A percentile compares a stretch with the other conserved stretches of the same genome.
These are phyloP conservation scores for Vaccinium myrtillus DNA, from an alignment of 148 eudicot genomes.

Conservation along the genomic window DNA sequence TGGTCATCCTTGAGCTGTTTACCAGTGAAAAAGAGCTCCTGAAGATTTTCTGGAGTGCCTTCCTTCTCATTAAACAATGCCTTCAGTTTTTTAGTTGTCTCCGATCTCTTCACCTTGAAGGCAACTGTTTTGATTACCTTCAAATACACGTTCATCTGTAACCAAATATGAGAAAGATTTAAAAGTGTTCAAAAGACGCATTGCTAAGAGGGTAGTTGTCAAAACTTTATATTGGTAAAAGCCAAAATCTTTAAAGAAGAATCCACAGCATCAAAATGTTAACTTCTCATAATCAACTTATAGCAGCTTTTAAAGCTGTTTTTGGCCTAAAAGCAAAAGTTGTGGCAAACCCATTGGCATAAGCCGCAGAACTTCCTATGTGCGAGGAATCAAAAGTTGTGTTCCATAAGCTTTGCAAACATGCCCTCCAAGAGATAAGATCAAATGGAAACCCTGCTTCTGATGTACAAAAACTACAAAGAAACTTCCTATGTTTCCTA, in stretches of 20 bases:
- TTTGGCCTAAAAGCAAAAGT: not conserved
- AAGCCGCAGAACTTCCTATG: not conserved
- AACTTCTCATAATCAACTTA: not conserved
- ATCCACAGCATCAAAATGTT: not conserved
- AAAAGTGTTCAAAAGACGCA: not conserved
- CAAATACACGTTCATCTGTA: conserved; percentile 27
- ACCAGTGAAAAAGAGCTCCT: conserved; percentile 17
- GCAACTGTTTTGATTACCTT: conserved; percentile 18
- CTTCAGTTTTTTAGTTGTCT: conserved; percentile 22
- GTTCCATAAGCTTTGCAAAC: not conserved
- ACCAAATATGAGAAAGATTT: not conserved
- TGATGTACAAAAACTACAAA: too few species aligned
- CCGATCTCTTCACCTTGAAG: conserved; percentile 18
- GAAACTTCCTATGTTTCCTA: not conserved
- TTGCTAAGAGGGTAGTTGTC: too few species aligned
- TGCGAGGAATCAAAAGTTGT: not conserved
- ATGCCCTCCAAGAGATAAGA: not conserved
- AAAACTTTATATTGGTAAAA: not conserved
- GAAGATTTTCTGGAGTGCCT: conserved; percentile 27
- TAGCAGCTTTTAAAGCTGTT: not conserved
- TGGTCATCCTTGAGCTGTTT: conserved; percentile 20
- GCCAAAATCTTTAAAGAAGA: not conserved
- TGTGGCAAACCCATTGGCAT: not conserved
- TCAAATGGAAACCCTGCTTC: not conserved
- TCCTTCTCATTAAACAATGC: conserved; percentile 8